Conservation (phyloP, 345 rosid genomes). For the Balakata baccata region DNA sequence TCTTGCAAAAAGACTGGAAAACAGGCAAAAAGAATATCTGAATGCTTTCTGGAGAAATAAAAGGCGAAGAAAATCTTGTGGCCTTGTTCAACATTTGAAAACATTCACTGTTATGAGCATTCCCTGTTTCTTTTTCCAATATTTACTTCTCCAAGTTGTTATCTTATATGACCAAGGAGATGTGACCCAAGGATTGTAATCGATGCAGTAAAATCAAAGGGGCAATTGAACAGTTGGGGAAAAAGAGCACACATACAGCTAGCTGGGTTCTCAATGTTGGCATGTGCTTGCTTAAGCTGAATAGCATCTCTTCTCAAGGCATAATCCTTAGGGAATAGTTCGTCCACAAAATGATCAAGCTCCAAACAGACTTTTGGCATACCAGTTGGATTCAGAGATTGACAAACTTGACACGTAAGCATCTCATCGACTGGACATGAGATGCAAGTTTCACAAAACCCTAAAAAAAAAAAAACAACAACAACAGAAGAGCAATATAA, state of each 20-base stretch:
- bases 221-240: not conserved
- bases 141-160: not conserved
- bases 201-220: not conserved
- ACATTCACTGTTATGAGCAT: not conserved
- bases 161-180: too few species aligned
- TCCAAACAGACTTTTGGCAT: conserved; percentile 65
- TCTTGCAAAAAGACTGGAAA: not conserved
- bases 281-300: conserved; percentile 25
- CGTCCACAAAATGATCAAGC: conserved; percentile 57
- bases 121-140: not conserved
- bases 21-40: not conserved
- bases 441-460: conserved; percentile 65
- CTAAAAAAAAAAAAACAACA: conserved; percentile 38
- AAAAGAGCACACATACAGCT: conserved; percentile 26
- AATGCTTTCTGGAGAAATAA: too few species aligned
- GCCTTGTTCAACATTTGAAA: not conserved
- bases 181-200: not conserved
- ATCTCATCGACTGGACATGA: conserved; percentile 30
- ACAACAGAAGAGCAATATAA: not conserved
- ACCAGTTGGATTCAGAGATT: conserved; percentile 52
- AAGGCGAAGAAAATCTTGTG: not conserved
- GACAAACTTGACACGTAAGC: conserved; percentile 63
- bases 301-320: conserved; percentile 42
- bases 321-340: conserved; percentile 56
- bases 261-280: conserved; percentile 16